Percentiles rank a stretch among this genome's conserved stretches.
Conservation (phyloP, 2,329 filamentous ascomycete species). For the Dactylella cylindrospora region DNA sequence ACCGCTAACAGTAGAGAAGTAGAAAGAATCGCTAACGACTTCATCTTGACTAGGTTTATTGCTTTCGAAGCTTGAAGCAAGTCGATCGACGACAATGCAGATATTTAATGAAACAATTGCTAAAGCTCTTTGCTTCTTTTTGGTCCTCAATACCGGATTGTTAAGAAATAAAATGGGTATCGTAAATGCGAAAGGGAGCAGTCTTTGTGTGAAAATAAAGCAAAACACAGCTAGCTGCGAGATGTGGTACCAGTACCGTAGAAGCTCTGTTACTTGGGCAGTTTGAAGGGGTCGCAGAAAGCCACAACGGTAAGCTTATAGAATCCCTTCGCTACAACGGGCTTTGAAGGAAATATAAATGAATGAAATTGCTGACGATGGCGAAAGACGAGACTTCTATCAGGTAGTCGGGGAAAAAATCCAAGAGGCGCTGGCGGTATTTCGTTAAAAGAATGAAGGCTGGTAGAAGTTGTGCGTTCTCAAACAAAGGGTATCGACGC, state of each 20-base stretch:
- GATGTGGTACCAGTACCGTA: conserved; percentile 14
- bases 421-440: conserved; percentile 37
- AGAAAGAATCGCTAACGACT: conserved; percentile 36
- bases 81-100: conserved; percentile 42
- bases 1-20: conserved; percentile 28
- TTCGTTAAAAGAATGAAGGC: conserved; percentile 34
- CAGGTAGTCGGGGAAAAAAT: conserved; percentile 12
- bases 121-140: too few relatives aligned
- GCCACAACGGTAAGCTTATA: too few relatives aligned
- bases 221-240: conserved; percentile 14
- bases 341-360: conserved; percentile 1
- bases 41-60: conserved; percentile 35
- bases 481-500: too few relatives aligned
- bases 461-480: conserved; percentile 8
- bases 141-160: too few relatives aligned
- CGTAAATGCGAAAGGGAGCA: too few relatives aligned
- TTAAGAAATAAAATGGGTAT: not conserved
- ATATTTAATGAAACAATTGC: not conserved
- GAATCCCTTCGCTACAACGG: too few relatives aligned
- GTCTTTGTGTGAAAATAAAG: conserved; percentile 1
- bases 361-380: conserved; percentile 19
- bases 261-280: not conserved
- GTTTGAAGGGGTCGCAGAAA: conserved; percentile 8
- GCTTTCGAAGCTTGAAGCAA: too few relatives aligned
- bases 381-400: conserved; percentile 9